These are phyloP conservation scores for Trichoderma guizhouense DNA, from an alignment of 2,329 filamentous ascomycete genomes.

Conservation along the genomic window DNA sequence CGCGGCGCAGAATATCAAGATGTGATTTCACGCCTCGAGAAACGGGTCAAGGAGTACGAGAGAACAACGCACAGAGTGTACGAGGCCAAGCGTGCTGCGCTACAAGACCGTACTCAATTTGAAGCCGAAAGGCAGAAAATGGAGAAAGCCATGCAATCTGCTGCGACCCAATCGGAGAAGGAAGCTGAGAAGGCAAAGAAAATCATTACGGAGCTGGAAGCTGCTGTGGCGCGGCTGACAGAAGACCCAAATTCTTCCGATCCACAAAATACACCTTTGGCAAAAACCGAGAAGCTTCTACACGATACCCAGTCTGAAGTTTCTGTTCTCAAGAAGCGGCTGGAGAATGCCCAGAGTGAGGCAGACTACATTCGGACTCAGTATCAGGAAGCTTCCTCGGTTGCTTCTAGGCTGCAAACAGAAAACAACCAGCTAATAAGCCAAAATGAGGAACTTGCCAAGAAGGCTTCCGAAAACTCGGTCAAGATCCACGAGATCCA, in stretches of 20 bases:
- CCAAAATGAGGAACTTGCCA: constrained; percentile 39
- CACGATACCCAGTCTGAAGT: constrained; percentile 38
- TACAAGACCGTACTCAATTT: constrained; percentile 49
- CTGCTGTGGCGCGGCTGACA: constrained; percentile 30
- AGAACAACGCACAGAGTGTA: constrained; percentile 45
- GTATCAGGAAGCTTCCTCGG: constrained; percentile 57
- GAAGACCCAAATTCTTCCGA: constrained; percentile 23
- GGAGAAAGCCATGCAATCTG: constrained; percentile 30
- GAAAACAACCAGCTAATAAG: constrained; percentile 47
- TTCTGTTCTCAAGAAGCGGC: constrained; percentile 39
- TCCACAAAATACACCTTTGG: constrained; percentile 27
- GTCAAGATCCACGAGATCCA: constrained; percentile 48
- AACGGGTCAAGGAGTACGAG: constrained; percentile 44
- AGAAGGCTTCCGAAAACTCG: constrained; percentile 44
- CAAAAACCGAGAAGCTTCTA: constrained; percentile 32
- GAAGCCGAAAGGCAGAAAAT: constrained; percentile 46
- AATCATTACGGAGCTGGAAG: constrained; percentile 38
- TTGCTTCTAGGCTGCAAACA: constrained; percentile 41
- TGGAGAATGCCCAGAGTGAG: constrained; percentile 44
- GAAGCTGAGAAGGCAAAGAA: constrained; percentile 38
- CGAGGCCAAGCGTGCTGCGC: constrained; percentile 45
- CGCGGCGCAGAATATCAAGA: constrained; percentile 38
- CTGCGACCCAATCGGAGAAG: constrained; percentile 27
- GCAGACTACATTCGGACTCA: constrained; percentile 54
- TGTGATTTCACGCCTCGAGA: constrained; percentile 43